These are phyloP conservation scores for Scenedesmus sp. DNA, from an alignment of 163 green algal genomes.

Conservation along the genomic window DNA sequence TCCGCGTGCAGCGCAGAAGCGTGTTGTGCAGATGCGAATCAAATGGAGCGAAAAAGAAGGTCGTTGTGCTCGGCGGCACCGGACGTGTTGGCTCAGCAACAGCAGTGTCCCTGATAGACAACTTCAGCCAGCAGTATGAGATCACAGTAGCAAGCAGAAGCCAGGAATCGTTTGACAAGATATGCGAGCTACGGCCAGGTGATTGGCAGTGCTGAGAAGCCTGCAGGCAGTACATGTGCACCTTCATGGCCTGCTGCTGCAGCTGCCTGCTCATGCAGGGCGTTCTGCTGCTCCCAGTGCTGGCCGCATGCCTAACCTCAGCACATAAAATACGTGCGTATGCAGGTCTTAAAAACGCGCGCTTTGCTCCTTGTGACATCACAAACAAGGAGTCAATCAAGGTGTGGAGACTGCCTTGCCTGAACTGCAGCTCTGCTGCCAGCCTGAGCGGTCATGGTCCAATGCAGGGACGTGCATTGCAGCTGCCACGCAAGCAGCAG, in stretches of 20 bases:
- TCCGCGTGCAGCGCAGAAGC: conserved; percentile 3
- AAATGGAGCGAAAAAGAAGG: conserved; percentile 38
- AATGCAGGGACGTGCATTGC: background rate
- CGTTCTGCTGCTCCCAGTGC: background rate
- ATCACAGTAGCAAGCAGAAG: conserved; percentile 71
- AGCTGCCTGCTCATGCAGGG: background rate
- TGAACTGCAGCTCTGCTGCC: background rate
- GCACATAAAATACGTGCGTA: background rate
- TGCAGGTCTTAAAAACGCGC: conserved; percentile 61
- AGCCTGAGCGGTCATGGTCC: background rate
- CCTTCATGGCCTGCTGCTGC: background rate
- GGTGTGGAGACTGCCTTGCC: conserved; percentile 36
- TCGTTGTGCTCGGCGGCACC: conserved; percentile 87
- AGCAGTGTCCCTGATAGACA: conserved; percentile 72
- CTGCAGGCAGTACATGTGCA: background rate
- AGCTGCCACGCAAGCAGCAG: background rate
- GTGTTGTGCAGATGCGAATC: conserved; percentile 2
- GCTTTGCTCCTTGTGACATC: conserved; percentile 74
- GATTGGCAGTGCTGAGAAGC: background rate
- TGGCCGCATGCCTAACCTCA: background rate
- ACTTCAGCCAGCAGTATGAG: conserved; percentile 61
- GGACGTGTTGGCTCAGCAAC: conserved; percentile 84
- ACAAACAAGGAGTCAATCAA: conserved; percentile 64
- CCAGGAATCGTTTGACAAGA: conserved; percentile 63
- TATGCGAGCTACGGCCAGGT: conserved; percentile 62